Base-by-base conservation (phyloP, 108 stramenopile genomes). In the Cyclotella atomus region DNA sequence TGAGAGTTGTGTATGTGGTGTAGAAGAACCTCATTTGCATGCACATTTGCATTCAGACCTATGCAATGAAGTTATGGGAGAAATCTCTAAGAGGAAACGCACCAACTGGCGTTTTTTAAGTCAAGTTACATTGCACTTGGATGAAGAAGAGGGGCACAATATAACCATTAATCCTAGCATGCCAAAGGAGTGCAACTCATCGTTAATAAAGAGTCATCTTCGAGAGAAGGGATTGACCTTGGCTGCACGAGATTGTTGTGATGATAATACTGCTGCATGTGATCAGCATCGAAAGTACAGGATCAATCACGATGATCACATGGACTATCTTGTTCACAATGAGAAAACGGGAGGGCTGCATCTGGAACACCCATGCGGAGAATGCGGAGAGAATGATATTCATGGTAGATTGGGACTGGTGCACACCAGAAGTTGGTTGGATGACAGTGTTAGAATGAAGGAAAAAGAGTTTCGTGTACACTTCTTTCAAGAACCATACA, bases 1-100 rank as follows among this genome's bases (percentile, higher is more conserved):
- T n/a, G 87, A 85, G 14, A 52, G n/a, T n/a, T 88, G 87, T 67
- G 67, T 66, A 24, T 88, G 87, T 59, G 85, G 87, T 6, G 32
- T 75, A 12, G 85, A 85, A 14, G 64, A 60, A 10, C 85, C 84
- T 0, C 87, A 88, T 73, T 38, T 88, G 19, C 87, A 88, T 74
- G 83, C 85, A 12, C 87, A 88, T 64, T 17, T 79, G 23, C 62
- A 74, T 50, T 53, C 77, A n/a, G 65, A 68, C 8, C 49, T 68
- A 36, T 33, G 53, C 17, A 19, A 56, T 30, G 49, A 17, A 17
- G 71, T n/a, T 20, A 25, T 1, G 47, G 28, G n/a, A n/a, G 50
- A 20, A 6, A 28, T 19, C 12, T 53, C 30, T 35, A 30, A 49
- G 30, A 43, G 50, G 59, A 28, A 30, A 30, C 28, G 52, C 0